Conservation (phyloP, 441 rosid species). For the Euphorbia schlechtendalii region DNA sequence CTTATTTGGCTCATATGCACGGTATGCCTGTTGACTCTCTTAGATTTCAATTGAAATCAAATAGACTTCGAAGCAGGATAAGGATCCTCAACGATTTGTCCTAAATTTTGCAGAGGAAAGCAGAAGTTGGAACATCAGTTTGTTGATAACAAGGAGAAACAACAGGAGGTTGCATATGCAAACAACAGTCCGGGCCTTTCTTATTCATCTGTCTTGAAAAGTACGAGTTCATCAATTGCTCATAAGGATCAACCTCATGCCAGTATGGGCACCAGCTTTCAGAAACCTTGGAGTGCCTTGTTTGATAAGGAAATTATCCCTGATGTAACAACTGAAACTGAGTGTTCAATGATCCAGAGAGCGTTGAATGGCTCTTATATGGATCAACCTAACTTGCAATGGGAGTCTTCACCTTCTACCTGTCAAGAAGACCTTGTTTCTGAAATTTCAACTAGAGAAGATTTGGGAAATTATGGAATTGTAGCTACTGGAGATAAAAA, state of each 20-base stretch:
- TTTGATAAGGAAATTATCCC: slow-evolving; percentile 19
- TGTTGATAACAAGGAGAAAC: neutral
- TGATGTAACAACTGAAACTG: slow-evolving; percentile 19
- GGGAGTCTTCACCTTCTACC: neutral
- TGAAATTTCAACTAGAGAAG: neutral
- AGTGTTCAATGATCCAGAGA: neutral
- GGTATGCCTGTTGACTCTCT: slow-evolving; percentile 3
- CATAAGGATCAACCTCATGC: neutral
- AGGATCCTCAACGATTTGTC: neutral
- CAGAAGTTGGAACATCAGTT: neutral
- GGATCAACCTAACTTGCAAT: no score
- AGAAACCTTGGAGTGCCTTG: slow-evolving; percentile 22
- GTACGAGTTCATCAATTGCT: neutral
- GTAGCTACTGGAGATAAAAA: neutral
- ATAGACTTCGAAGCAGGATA: neutral
- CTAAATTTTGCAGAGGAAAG: slow-evolving; percentile 7
- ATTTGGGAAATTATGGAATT: neutral
- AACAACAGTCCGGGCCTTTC: neutral
- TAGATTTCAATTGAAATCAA: neutral
- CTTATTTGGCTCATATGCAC: slow-evolving; percentile 16
- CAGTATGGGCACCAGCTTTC: neutral
- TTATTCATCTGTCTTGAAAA: slow-evolving; percentile 5
- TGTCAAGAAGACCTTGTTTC: neutral
- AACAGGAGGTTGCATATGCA: neutral
- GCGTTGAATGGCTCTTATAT: neutral